Conservation (phyloP, 805 yeast species). For the Metschnikowia lochheadii region DNA sequence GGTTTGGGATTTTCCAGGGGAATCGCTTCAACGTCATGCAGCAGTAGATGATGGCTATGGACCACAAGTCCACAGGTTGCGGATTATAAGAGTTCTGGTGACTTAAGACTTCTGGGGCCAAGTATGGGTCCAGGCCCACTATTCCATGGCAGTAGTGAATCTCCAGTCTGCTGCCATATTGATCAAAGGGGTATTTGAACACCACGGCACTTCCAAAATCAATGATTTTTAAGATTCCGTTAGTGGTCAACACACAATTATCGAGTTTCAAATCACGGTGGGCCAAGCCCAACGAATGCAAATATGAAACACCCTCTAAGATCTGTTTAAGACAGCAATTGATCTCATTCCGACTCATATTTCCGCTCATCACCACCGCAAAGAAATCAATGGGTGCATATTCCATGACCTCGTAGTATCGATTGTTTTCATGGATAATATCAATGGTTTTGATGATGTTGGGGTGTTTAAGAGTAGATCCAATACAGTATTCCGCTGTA, state of each 20-base stretch:
- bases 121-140: conserved; percentile 82
- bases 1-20: conserved; percentile 83
- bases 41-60: conserved; percentile 77
- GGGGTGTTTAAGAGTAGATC: conserved; percentile 77
- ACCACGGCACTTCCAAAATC: conserved; percentile 86
- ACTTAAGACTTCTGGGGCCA: conserved; percentile 74
- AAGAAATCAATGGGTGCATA: conserved; percentile 84
- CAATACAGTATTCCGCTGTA: conserved; percentile 85
- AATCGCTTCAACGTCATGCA: conserved; percentile 82
- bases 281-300: conserved; percentile 75
- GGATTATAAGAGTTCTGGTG: conserved; percentile 62
- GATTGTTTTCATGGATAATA: conserved; percentile 63
- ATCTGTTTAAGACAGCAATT: conserved; percentile 79
- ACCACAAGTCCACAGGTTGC: conserved; percentile 78
- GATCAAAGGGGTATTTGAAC: conserved; percentile 67
- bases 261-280: conserved; percentile 81
- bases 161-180: conserved; percentile 45
- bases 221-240: conserved; percentile 72
- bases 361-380: conserved; percentile 83
- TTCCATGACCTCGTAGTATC: conserved; percentile 90
- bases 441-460: conserved; percentile 77
- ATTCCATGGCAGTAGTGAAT: conserved; percentile 52
- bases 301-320: conserved; percentile 63
- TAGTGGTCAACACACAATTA: conserved; percentile 71
- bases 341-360: conserved; percentile 76